phyloP scores from a whole-genome alignment of 768 basidiomycete species.

The Rhizopogon salebrosus region DNA sequence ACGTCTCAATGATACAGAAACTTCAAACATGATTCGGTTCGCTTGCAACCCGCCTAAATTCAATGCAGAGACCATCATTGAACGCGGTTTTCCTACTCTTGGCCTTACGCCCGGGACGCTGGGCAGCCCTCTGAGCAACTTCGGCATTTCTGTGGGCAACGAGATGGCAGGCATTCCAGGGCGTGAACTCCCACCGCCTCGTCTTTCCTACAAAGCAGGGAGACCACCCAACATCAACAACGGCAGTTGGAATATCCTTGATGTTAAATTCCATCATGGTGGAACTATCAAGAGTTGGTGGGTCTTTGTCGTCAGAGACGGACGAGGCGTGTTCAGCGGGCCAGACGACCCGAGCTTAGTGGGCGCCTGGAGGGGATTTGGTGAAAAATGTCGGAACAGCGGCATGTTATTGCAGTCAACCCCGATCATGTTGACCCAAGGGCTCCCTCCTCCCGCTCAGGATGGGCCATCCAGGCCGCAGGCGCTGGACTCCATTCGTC shows the following conservation, averaged over 20 bases:
- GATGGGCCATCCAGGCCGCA: constrained; percentile 31
- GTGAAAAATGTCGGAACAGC: constrained; percentile 46
- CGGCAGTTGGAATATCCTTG: constrained; percentile 74
- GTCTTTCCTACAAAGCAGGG: constrained; percentile 48
- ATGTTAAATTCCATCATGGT: constrained; percentile 61
- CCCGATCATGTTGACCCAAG: constrained; percentile 33
- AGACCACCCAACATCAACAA: constrained; percentile 38
- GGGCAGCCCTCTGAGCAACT: constrained; percentile 39
- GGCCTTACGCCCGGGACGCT: constrained; percentile 40
- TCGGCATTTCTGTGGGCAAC: constrained; percentile 49
- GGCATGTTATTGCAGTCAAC: constrained; percentile 35
- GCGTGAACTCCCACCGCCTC: constrained; percentile 58
- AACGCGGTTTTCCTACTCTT: constrained; percentile 51
- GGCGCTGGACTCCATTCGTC: constrained; percentile 38
- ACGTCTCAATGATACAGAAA: constrained; percentile 56
- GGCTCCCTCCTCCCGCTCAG: not conserved
- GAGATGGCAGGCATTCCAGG: constrained; percentile 63
- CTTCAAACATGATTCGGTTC: constrained; percentile 61
- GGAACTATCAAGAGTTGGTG: constrained; percentile 55
- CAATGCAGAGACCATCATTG: constrained; percentile 55
- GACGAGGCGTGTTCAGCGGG: constrained; percentile 30
- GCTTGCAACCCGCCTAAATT: constrained; percentile 60
- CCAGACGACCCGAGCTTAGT: constrained; percentile 35
- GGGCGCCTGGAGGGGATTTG: constrained; percentile 48
- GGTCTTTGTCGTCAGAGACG: constrained; percentile 60